Base-by-base conservation (phyloP, 495 filamentous ascomycete species). In the Hypoxylon cercidicola region DNA sequence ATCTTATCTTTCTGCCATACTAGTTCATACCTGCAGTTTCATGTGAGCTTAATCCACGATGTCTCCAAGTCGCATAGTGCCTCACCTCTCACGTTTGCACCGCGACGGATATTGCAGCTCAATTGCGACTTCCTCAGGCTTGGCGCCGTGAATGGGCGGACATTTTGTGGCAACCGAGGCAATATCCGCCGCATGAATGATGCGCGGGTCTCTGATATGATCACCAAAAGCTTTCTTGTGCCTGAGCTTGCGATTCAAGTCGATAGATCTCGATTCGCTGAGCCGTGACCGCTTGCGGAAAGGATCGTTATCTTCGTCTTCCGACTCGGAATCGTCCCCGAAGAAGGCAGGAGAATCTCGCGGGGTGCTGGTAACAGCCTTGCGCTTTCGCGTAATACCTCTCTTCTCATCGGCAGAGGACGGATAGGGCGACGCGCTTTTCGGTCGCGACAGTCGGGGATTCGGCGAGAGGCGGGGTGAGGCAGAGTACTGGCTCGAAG, bases 1-100 rank as follows among this genome's bases (percentile, higher is more conserved):
- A 97, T 97, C 68, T 95, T 85, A 39, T 95, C 91, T 60, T 86
- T 87, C 13, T 91, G 88, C 51, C 84, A 84, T 28, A 93, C 89
- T 7, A 93, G 85, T 55, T 94, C 82, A 69, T 92, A 98, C 64
- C 90, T 91, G 68, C 16, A 47, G n/a, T 51, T 45, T 37, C 52
- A 19, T 19, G 68, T 70, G 62, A 74, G 66, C 44, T 53, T 55
- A 51, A 21, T 61, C 43, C 7, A 49, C 30, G 25, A 54, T 61
- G 60, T 50, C 35, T n/a, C 12, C 19, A 15, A 46, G 16, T n/a
- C 37, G 35, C 23, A 11, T 23, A 54, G 48, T 58, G 18, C 54
- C 77, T 56, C 86, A 90, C 90, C 81, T 83, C 73, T 93, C 91
- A 55, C 82, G 81, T 59, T 85, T 81, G 19, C 85, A 87, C 56